phyloP scores from a whole-genome alignment of 1,284 basidiomycete genomes.

The Sporisorium reilianum region DNA sequence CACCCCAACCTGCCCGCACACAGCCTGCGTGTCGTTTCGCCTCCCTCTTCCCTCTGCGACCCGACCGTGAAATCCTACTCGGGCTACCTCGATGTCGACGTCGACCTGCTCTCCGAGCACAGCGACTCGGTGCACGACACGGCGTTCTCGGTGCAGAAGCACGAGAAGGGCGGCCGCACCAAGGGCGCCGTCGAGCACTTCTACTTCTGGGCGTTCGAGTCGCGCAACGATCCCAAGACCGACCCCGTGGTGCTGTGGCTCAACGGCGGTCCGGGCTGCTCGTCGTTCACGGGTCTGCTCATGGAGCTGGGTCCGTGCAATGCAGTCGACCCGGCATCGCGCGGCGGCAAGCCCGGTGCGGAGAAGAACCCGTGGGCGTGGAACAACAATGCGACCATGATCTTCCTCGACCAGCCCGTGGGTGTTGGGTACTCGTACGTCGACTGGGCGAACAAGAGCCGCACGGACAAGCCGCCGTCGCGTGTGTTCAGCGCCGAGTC shows the following conservation, averaged over 20 bases:
- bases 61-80: conserved; percentile 54
- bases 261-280: conserved; percentile 67
- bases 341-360: conserved; percentile 49
- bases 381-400: conserved; percentile 64
- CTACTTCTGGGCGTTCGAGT: conserved; percentile 69
- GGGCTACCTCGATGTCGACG: conserved; percentile 68
- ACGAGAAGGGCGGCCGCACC: conserved; percentile 33
- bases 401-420: conserved; percentile 68
- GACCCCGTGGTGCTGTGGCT: conserved; percentile 67
- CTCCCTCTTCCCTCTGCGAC: conserved; percentile 60
- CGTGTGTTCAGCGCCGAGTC: conserved; percentile 57
- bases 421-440: conserved; percentile 67
- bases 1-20: conserved; percentile 66
- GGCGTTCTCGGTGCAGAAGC: conserved; percentile 15
- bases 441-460: conserved; percentile 61
- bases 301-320: conserved; percentile 69
- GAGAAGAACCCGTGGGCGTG: conserved; percentile 62
- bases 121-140: not conserved
- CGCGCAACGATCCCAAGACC: conserved; percentile 56
- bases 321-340: conserved; percentile 39
- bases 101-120: conserved; percentile 58
- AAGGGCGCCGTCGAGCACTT: conserved; percentile 67
- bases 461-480: conserved; percentile 54
- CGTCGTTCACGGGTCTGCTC: conserved; percentile 62
- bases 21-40: conserved; percentile 58